phyloP scores from a whole-genome alignment of 306 rosid species.

The Prunus fruticosa region DNA sequence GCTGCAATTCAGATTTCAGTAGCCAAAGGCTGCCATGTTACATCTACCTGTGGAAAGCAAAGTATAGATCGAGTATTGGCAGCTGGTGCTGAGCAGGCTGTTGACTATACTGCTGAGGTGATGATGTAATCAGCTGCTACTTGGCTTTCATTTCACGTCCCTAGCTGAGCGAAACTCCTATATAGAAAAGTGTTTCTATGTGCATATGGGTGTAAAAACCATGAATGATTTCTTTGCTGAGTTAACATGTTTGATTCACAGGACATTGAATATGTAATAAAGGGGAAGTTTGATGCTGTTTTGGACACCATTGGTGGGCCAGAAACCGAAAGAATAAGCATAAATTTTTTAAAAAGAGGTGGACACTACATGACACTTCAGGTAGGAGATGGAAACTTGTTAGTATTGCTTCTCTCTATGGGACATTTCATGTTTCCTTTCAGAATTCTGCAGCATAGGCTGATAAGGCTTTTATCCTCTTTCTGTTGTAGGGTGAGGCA shows the following conservation, averaged over 20 bases:
- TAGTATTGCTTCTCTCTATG: conserved; percentile 2
- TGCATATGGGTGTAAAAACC: background rate
- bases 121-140: conserved; percentile 22
- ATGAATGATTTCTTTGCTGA: background rate
- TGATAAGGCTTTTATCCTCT: conserved; percentile 16
- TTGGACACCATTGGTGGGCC: conserved; percentile 89
- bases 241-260: conserved; percentile 23
- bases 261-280: conserved; percentile 65
- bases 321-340: conserved; percentile 74
- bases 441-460: background rate
- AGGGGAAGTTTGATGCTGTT: conserved; percentile 90
- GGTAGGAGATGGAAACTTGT: conserved; percentile 47
- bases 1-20: conserved; percentile 84
- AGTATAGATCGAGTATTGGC: conserved; percentile 60
- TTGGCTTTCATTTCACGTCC: conserved; percentile 20
- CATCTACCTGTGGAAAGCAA: conserved; percentile 82
- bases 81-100: conserved; percentile 92
- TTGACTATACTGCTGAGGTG: conserved; percentile 88
- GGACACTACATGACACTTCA: conserved; percentile 99
- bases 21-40: conserved; percentile 74
- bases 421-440: background rate
- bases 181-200: background rate
- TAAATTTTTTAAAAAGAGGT: conserved; percentile 75
- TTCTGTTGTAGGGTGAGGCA: conserved; percentile 74
- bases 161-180: conserved; percentile 8